phyloP scores from a whole-genome alignment of 257 asterid species.

The Capsicum pubescens region DNA sequence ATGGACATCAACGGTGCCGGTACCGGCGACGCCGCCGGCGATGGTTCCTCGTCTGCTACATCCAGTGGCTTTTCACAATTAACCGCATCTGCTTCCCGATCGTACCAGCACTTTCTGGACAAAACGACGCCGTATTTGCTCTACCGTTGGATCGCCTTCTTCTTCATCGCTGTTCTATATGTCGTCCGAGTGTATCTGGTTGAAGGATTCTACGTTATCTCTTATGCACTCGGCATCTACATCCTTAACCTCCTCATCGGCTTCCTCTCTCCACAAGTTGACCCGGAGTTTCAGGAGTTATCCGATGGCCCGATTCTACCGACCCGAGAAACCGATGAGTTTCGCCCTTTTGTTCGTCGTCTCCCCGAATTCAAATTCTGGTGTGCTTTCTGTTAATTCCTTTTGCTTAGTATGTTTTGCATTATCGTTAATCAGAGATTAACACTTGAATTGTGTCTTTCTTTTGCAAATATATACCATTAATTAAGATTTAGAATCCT shows the following conservation, averaged over 20 bases:
- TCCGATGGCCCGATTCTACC: slow-evolving; percentile 51
- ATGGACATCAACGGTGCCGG: slow-evolving; percentile 43
- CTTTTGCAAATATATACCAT: background rate
- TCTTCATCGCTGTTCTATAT: slow-evolving; percentile 56
- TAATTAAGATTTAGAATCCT: background rate
- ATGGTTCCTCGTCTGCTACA: slow-evolving; percentile 30
- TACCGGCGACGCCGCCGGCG: slow-evolving; percentile 24
- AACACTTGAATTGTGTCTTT: background rate
- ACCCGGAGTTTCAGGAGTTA: slow-evolving; percentile 43
- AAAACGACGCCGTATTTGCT: slow-evolving; percentile 54
- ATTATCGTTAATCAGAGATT: background rate
- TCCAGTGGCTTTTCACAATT: slow-evolving; percentile 34
- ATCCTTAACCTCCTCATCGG: slow-evolving; percentile 55
- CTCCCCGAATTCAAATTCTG: slow-evolving; percentile 66
- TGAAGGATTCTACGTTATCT: slow-evolving; percentile 66
- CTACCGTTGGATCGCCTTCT: slow-evolving; percentile 65
- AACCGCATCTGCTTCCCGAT: slow-evolving; percentile 43
- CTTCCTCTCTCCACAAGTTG: slow-evolving; percentile 66
- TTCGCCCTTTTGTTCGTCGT: slow-evolving; percentile 70
- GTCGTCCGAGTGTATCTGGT: slow-evolving; percentile 51
- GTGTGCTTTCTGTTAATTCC: slow-evolving; percentile 36
- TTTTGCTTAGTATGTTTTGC: background rate
- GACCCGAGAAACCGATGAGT: slow-evolving; percentile 58
- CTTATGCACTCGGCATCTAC: slow-evolving; percentile 65
- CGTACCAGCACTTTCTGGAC: slow-evolving; percentile 63